Percentiles rank a stretch among this genome's conserved stretches.
phyloP scores from a whole-genome alignment of 2,329 filamentous ascomycete species.

The Cordyceps farinosa region DNA sequence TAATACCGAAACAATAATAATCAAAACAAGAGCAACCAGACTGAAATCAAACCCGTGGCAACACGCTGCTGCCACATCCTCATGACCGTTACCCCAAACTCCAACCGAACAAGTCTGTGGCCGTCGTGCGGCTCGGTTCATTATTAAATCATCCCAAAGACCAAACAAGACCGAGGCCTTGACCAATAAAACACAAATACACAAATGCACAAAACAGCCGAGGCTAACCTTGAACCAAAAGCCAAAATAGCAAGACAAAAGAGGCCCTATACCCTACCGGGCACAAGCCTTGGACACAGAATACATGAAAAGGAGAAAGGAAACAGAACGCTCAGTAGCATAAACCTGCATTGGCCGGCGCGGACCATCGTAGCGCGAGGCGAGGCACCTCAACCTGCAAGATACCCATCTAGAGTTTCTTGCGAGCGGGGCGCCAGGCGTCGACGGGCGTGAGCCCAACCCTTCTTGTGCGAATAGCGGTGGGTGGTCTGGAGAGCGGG shows the following conservation, averaged over 20 bases:
- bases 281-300: no score
- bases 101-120: slow-evolving; percentile 11
- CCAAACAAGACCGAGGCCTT: not conserved
- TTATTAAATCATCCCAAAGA: not conserved
- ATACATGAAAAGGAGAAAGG: no score
- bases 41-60: not conserved
- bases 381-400: no score
- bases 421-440: not conserved
- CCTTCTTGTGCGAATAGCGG: not conserved
- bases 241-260: no score
- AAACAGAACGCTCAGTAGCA: no score
- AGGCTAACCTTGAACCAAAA: no score
- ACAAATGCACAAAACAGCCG: not conserved
- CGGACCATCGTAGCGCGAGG: no score
- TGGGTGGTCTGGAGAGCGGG: not conserved
- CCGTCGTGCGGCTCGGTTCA: slow-evolving; percentile 11
- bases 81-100: not conserved
- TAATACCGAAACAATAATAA: slow-evolving; percentile 3
- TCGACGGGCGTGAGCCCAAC: not conserved
- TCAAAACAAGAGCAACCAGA: not conserved
- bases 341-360: no score
- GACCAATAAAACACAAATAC: not conserved
- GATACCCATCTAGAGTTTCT: not conserved
- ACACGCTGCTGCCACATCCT: not conserved
- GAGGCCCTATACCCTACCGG: no score